Conservation (phyloP, 805 yeast genomes). For the Lipomyces lipofer region DNA sequence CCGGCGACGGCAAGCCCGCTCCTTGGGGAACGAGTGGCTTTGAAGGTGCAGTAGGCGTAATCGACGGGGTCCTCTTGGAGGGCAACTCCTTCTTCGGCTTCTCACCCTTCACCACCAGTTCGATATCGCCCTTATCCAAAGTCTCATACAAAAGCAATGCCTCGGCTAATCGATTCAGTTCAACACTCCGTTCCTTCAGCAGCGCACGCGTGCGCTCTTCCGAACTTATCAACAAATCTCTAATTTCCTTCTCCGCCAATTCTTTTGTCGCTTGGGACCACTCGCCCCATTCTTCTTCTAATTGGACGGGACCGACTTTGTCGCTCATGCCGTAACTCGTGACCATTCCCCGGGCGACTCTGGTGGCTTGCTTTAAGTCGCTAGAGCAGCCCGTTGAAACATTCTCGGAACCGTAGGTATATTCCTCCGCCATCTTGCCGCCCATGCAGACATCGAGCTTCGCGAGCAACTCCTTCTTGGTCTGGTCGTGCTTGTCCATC, state of each 20-base stretch:
- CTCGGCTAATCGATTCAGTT: conserved; percentile 83
- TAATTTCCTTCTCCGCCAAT: conserved; percentile 89
- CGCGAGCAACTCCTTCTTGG: conserved; percentile 85
- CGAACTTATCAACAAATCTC: conserved; percentile 68
- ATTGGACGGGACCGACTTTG: conserved; percentile 84
- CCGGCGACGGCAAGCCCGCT: no score
- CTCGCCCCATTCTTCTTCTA: conserved; percentile 88
- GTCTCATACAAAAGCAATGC: conserved; percentile 96
- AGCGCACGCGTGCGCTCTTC: conserved; percentile 77
- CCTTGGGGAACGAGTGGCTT: no score
- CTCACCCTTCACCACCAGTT: conserved; percentile 79
- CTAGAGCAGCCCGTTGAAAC: conserved; percentile 95
- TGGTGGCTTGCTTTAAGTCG: conserved; percentile 86
- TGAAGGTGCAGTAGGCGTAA: no score
- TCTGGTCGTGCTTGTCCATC: conserved; percentile 94
- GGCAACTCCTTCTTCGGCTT: conserved; percentile 33
- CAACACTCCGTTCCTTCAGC: conserved; percentile 60
- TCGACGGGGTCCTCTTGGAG: neutral
- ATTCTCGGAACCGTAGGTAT: conserved; percentile 84
- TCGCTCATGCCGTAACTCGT: conserved; percentile 96
- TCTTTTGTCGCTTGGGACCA: conserved; percentile 91
- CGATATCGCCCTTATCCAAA: conserved; percentile 86
- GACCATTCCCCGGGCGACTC: conserved; percentile 95
- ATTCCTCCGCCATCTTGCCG: conserved; percentile 95
- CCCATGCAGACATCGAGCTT: conserved; percentile 98